These are phyloP conservation scores for Yarrowia porcina DNA, from an alignment of 805 yeast species.

Conservation along the genomic window DNA sequence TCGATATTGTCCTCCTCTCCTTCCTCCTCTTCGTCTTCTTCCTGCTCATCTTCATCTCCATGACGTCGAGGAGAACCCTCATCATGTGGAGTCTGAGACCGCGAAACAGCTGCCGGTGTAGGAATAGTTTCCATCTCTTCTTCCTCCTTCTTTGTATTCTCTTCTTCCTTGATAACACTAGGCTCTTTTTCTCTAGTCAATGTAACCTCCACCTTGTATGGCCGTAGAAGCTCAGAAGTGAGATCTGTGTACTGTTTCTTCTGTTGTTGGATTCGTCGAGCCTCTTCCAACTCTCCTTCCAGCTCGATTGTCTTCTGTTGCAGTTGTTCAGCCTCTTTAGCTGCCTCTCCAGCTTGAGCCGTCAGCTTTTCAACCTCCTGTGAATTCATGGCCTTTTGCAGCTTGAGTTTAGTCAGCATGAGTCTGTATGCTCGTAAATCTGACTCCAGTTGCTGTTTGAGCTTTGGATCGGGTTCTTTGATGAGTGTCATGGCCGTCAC, in stretches of 20 bases:
- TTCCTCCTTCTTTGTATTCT: background rate
- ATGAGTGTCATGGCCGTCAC: background rate
- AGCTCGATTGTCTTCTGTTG: conserved; percentile 4
- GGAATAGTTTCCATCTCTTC: background rate
- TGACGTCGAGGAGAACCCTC: conserved; percentile 10
- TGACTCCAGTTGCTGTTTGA: background rate
- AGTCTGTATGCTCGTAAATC: conserved; percentile 18
- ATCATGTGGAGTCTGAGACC: conserved; percentile 2
- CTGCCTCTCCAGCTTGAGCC: background rate
- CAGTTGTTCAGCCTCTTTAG: background rate
- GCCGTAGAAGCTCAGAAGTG: background rate
- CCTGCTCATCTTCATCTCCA: conserved; percentile 25
- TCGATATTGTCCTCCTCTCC: conserved; percentile 27
- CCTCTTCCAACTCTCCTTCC: background rate
- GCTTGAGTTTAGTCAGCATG: conserved; percentile 12
- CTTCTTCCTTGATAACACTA: background rate
- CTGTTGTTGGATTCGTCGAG: background rate
- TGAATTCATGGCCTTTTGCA: conserved; percentile 1
- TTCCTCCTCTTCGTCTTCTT: background rate
- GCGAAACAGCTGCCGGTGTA: background rate
- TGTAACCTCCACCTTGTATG: conserved; percentile 22
- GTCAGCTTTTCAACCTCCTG: background rate
- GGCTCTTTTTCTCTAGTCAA: conserved; percentile 8
- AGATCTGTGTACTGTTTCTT: conserved; percentile 14
- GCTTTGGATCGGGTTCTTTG: background rate